Conservation (phyloP, 139 green algal genomes). For the Bryopsis sp. region DNA sequence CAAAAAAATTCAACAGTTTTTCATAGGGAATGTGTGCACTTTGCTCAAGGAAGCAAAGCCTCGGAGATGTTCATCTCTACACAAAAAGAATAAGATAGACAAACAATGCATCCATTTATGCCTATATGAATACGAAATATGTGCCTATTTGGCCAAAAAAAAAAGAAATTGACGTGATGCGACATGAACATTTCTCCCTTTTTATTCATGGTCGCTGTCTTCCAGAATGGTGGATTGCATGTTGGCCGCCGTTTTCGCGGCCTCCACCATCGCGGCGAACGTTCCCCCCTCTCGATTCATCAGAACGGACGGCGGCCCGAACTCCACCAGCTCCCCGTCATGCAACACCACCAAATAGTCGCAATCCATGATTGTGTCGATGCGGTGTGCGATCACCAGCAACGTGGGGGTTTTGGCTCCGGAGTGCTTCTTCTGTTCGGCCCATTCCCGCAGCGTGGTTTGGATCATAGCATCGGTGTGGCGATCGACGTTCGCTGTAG, state of each 20-base stretch:
- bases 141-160: too few relatives aligned
- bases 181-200: too few relatives aligned
- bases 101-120: neutral
- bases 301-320: slow-evolving; percentile 40
- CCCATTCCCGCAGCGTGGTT: slow-evolving; percentile 13
- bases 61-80: too few relatives aligned
- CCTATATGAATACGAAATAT: too few relatives aligned
- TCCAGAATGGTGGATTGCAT: too few relatives aligned
- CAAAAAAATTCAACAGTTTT: neutral
- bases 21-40: neutral
- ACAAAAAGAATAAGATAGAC: neutral
- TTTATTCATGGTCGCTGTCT: too few relatives aligned
- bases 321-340: slow-evolving; percentile 57
- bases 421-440: slow-evolving; percentile 30
- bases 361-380: slow-evolving; percentile 82
- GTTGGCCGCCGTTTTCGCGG: slow-evolving; percentile 19
- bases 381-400: slow-evolving; percentile 65
- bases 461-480: slow-evolving; percentile 73
- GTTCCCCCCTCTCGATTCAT: slow-evolving; percentile 22
- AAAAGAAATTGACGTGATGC: too few relatives aligned
- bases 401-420: too few relatives aligned
- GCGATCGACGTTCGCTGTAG: slow-evolving; percentile 82
- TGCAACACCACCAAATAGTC: slow-evolving; percentile 72
- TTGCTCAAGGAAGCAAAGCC: neutral
- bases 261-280: slow-evolving; percentile 38